Conservation (phyloP, 1,284 basidiomycete species). For the Papiliotrema terrestris region DNA sequence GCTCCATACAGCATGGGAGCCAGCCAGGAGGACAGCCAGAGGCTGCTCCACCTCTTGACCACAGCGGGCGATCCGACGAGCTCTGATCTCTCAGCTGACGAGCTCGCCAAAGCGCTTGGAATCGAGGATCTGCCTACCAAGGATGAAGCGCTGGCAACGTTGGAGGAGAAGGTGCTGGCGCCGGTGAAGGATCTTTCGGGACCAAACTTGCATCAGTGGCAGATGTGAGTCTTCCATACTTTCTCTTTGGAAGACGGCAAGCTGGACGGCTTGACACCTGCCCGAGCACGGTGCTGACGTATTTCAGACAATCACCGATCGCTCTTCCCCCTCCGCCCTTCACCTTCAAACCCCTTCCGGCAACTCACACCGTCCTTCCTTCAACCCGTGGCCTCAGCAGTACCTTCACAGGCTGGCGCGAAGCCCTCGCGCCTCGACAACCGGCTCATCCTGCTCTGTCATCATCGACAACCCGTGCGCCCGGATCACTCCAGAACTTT, state of each 20-base stretch:
- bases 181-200: slow-evolving; percentile 36
- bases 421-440: slow-evolving; percentile 54
- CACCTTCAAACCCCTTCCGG: slow-evolving; percentile 62
- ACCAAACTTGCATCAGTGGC: slow-evolving; percentile 38
- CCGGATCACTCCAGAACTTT: slow-evolving; percentile 72
- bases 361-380: slow-evolving; percentile 74
- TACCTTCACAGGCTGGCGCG: slow-evolving; percentile 71
- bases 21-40: too few relatives aligned
- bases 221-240: slow-evolving; percentile 27
- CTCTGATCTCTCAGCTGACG: slow-evolving; percentile 20
- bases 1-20: too few relatives aligned
- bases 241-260: neutral
- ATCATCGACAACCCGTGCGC: slow-evolving; percentile 77
- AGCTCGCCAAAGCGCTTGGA: slow-evolving; percentile 32
- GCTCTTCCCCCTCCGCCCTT: slow-evolving; percentile 53
- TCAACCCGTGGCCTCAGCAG: slow-evolving; percentile 74
- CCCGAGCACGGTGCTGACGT: slow-evolving; percentile 54
- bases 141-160: slow-evolving; percentile 19
- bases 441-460: slow-evolving; percentile 64
- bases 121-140: slow-evolving; percentile 23
- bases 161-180: slow-evolving; percentile 38
- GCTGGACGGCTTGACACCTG: neutral
- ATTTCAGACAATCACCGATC: slow-evolving; percentile 32
- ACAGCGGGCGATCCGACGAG: slow-evolving; percentile 21
- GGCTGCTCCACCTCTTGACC: slow-evolving; percentile 18